Conservation (phyloP, 1,284 basidiomycete genomes). For the Boletus semigastroideus region DNA sequence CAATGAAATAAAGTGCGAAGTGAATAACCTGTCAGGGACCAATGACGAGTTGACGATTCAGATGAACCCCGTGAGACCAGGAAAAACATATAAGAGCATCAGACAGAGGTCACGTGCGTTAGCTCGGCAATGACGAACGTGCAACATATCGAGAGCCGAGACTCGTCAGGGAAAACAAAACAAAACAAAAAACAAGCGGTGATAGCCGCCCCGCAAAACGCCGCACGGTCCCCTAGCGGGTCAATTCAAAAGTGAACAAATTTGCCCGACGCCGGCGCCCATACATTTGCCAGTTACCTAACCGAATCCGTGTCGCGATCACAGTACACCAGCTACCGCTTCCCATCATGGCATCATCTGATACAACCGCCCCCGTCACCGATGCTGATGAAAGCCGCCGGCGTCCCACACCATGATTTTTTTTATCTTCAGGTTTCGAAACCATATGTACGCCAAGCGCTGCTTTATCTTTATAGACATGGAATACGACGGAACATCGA, state of each 20-base stretch:
- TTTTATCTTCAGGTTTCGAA: background rate
- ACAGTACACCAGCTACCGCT: background rate
- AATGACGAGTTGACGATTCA: background rate
- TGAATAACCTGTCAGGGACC: background rate
- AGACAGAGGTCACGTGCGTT: background rate
- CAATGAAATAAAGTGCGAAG: background rate
- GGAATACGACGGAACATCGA: conserved; percentile 3
- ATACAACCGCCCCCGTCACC: background rate
- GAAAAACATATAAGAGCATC: background rate
- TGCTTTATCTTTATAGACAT: too few species aligned
- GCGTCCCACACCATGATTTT: background rate
- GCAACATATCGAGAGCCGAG: background rate
- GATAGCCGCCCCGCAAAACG: too few species aligned
- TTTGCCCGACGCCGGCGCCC: too few species aligned
- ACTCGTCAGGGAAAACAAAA: too few species aligned
- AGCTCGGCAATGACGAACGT: conserved; percentile 11
- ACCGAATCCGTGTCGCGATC: background rate
- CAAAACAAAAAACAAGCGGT: too few species aligned
- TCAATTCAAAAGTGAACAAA: too few species aligned
- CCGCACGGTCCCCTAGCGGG: too few species aligned
- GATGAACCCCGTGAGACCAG: background rate
- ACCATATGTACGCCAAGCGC: too few species aligned
- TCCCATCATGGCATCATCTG: background rate
- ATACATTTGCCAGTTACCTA: too few species aligned
- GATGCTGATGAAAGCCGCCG: too few species aligned